These are phyloP conservation scores for Parachaetomium inaequale DNA, from an alignment of 495 filamentous ascomycete genomes.

Conservation along the genomic window DNA sequence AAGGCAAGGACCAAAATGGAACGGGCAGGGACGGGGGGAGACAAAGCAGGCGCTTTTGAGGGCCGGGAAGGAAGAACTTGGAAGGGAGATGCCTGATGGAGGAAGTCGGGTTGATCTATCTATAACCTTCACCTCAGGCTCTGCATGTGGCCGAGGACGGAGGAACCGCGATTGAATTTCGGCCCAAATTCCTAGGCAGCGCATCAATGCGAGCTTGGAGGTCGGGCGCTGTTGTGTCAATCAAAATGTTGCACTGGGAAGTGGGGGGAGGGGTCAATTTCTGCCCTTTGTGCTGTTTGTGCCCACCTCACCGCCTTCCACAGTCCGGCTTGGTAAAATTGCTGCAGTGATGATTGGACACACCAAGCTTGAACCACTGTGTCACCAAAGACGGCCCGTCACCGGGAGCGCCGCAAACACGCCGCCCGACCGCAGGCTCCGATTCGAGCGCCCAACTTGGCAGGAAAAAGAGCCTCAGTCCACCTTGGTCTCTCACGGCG, in stretches of 20 bases:
- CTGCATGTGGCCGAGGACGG: slow-evolving; percentile 16
- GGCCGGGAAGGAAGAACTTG: background rate
- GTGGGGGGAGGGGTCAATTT: slow-evolving; percentile 19
- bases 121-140: background rate
- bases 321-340: background rate
- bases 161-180: background rate
- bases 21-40: slow-evolving; percentile 2
- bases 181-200: background rate
- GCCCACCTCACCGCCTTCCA: slow-evolving; percentile 15
- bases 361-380: background rate
- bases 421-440: background rate
- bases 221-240: background rate
- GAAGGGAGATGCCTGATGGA: slow-evolving; percentile 4
- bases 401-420: background rate
- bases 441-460: background rate
- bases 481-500: background rate
- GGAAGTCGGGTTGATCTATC: slow-evolving; percentile 6
- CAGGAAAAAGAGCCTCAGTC: background rate
- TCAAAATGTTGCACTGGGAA: slow-evolving; percentile 6
- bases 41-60: background rate
- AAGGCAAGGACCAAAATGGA: slow-evolving; percentile 3
- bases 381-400: background rate
- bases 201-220: background rate
- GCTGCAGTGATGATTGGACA: background rate
- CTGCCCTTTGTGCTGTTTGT: slow-evolving; percentile 1